Conservation (phyloP, 169 alveolate genomes). For the Perkinsus chesapeaki region DNA sequence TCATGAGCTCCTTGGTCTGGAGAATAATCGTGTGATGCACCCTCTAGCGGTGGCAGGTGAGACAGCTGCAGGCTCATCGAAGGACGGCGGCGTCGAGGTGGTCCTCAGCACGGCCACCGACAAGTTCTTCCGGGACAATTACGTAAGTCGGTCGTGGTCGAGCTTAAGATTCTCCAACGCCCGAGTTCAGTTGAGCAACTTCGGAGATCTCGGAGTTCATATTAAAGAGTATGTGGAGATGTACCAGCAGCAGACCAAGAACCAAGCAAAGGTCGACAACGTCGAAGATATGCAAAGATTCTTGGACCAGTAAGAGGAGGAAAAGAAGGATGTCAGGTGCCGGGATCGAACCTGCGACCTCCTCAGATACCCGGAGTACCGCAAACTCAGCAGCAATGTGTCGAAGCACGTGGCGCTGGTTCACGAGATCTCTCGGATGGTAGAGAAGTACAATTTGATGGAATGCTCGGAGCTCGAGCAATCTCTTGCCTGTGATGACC, state of each 20-base stretch:
- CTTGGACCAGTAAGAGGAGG: constrained; percentile 52
- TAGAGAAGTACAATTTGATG: constrained; percentile 69
- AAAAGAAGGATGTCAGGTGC: background rate
- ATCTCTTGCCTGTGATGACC: constrained; percentile 33
- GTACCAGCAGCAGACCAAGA: constrained; percentile 45
- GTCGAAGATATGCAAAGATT: constrained; percentile 83
- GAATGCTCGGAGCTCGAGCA: constrained; percentile 71
- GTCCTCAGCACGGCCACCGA: background rate
- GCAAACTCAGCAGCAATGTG: constrained; percentile 71
- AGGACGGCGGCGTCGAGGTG: background rate
- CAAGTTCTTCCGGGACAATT: background rate
- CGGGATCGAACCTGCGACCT: background rate
- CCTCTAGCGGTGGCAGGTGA: background rate
- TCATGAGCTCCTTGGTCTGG: constrained; percentile 82
- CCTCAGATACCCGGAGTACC: constrained; percentile 70
- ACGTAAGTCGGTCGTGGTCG: background rate
- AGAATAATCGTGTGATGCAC: constrained; percentile 64
- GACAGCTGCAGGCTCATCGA: background rate
- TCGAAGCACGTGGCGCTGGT: constrained; percentile 82
- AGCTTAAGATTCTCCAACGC: background rate
- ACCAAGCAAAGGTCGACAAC: constrained; percentile 58
- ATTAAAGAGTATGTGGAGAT: constrained; percentile 66
- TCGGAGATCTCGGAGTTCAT: constrained; percentile 85
- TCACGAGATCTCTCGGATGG: constrained; percentile 70
- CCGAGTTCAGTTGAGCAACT: constrained; percentile 40